Conservation (phyloP, 1,139 yeast genomes). For the Zhuliangozyma blackwelliae region DNA sequence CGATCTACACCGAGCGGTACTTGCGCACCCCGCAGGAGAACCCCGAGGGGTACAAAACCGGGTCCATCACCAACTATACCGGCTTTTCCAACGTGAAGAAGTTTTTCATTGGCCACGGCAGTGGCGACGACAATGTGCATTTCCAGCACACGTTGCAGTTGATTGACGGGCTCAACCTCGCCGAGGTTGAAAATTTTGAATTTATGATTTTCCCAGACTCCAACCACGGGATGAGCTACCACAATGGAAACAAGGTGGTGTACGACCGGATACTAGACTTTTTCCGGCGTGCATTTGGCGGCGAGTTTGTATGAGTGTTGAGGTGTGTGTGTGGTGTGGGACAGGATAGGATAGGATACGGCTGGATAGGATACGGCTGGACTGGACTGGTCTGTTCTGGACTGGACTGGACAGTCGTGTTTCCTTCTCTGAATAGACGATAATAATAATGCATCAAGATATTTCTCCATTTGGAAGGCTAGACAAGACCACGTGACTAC, state of each 20-base stretch:
- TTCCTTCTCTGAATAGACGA: no score
- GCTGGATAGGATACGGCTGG: no score
- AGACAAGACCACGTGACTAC: no score
- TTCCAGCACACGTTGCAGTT: conserved; percentile 67
- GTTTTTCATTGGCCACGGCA: conserved; percentile 71
- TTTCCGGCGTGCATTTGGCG: conserved; percentile 12
- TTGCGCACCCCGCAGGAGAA: conserved; percentile 68
- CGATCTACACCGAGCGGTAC: conserved; percentile 75
- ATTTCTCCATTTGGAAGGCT: no score
- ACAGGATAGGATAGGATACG: no score
- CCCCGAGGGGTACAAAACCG: conserved; percentile 49
- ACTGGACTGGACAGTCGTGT: no score
- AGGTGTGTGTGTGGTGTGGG: no score
- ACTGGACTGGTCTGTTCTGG: no score
- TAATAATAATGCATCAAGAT: no score
- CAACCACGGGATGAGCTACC: conserved; percentile 67
- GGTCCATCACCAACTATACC: conserved; percentile 50
- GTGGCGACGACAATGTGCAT: conserved; percentile 82
- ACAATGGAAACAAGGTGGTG: conserved; percentile 64
- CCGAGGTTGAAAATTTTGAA: conserved; percentile 64
- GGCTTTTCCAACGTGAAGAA: conserved; percentile 48
- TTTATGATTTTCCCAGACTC: conserved; percentile 76
- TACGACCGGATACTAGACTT: conserved; percentile 53
- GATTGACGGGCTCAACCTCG: conserved; percentile 56
- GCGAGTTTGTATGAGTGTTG: conserved; percentile 12